Evolutionary conservation across 257 asterid genomes (phyloP).

Genomic region (Petrea volubilis): DNA sequence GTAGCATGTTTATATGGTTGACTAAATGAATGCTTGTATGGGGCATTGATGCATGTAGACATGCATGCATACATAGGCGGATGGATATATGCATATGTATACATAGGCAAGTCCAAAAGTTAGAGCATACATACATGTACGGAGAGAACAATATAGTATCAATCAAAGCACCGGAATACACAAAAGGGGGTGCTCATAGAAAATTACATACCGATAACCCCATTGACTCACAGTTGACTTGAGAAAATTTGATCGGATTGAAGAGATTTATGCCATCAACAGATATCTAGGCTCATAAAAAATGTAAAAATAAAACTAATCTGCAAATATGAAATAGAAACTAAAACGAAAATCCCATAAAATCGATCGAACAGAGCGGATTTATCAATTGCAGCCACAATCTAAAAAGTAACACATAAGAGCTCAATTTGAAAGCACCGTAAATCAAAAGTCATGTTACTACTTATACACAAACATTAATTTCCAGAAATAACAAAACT

Average conservation of each 20-base stretch:
- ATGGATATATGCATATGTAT: too few species aligned
- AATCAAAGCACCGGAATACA: too few species aligned
- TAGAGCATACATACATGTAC: background rate
- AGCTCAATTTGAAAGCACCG: background rate
- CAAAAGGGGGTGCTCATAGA: background rate
- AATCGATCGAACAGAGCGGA: background rate
- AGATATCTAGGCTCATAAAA: background rate
- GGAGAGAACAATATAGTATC: background rate
- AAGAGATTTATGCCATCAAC: background rate
- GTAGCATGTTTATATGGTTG: too few species aligned
- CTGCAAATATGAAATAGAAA: background rate
- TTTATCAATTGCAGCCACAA: background rate
- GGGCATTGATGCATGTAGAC: too few species aligned
- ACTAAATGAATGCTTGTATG: too few species aligned
- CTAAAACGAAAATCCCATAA: background rate
- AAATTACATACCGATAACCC: too few species aligned
- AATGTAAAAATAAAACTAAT: too few species aligned
- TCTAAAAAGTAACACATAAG: background rate
- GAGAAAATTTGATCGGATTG: background rate
- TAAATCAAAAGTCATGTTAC: background rate
- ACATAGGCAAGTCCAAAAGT: background rate
- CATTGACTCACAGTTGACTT: conserved; percentile 11
- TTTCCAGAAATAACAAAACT: background rate
- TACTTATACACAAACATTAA: background rate
- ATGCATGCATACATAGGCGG: background rate